Conservation (phyloP, 2,329 filamentous ascomycete genomes). For the Neofusicoccum umdonicola region DNA sequence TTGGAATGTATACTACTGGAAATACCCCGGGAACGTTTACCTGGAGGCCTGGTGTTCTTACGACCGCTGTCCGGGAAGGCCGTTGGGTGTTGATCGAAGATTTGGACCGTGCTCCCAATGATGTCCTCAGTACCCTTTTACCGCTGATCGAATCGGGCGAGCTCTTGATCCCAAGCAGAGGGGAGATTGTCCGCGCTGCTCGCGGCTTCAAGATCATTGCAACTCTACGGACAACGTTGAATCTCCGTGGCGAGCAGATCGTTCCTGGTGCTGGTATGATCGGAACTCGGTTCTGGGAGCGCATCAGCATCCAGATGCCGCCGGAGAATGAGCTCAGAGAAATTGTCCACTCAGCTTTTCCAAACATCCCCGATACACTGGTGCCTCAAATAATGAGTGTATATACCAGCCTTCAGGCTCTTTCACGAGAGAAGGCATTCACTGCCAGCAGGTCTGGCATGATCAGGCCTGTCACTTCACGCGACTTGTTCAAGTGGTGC, state of each 20-base stretch:
- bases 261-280: conserved; percentile 68
- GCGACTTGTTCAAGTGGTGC: conserved; percentile 92
- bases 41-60: conserved; percentile 90
- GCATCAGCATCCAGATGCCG: conserved; percentile 67
- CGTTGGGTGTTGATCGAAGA: conserved; percentile 98
- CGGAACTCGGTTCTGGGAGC: conserved; percentile 82
- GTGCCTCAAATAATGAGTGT: conserved; percentile 56
- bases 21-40: conserved; percentile 83
- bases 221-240: conserved; percentile 71
- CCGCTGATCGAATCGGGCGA: conserved; percentile 92
- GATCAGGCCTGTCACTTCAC: conserved; percentile 63
- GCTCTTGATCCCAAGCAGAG: conserved; percentile 82
- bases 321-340: conserved; percentile 67
- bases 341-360: conserved; percentile 48
- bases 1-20: conserved; percentile 91
- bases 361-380: conserved; percentile 42
- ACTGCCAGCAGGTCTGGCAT: conserved; percentile 54
- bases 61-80: conserved; percentile 88
- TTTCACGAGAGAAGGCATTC: conserved; percentile 45
- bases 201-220: conserved; percentile 88
- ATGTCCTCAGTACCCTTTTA: conserved; percentile 88
- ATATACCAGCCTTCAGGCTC: conserved; percentile 46
- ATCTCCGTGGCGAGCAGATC: conserved; percentile 68
- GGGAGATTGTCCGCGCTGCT: conserved; percentile 78
- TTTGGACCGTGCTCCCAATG: conserved; percentile 87